phyloP scores from a whole-genome alignment of 345 rosid species.

The Stellera chamaejasme region DNA sequence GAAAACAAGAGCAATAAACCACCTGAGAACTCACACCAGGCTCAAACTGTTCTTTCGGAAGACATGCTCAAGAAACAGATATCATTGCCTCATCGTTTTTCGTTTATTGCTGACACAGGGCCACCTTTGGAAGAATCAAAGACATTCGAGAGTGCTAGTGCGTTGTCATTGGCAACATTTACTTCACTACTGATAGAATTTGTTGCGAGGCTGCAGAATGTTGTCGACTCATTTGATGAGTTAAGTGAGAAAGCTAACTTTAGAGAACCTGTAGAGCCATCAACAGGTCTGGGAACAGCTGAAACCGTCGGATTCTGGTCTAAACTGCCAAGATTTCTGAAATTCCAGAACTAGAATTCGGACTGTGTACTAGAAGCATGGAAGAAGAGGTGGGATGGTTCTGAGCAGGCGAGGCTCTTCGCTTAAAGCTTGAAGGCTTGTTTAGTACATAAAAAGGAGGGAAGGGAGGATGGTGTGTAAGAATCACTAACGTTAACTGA shows the following conservation, averaged over 20 bases:
- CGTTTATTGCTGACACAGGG: constrained; percentile 20
- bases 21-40: constrained; percentile 11
- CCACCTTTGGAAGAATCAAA: constrained; percentile 42
- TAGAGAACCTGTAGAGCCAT: constrained; percentile 43
- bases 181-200: constrained; percentile 77
- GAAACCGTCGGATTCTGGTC: constrained; percentile 31
- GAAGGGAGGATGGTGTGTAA: too few relatives aligned
- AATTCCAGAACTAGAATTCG: constrained; percentile 12
- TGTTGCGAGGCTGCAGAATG: constrained; percentile 73
- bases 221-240: constrained; percentile 60
- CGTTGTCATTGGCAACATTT: constrained; percentile 86
- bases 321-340: constrained; percentile 28
- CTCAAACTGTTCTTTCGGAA: constrained; percentile 16
- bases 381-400: background rate
- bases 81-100: constrained; percentile 45
- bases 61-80: constrained; percentile 38
- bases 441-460: too few relatives aligned
- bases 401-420: background rate
- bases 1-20: constrained; percentile 1
- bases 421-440: too few relatives aligned
- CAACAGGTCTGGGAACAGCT: background rate
- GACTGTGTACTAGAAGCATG: background rate
- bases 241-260: constrained; percentile 61
- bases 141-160: constrained; percentile 81
- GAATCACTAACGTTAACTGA: too few relatives aligned